phyloP scores from a whole-genome alignment of 2,329 filamentous ascomycete genomes.

The Fusarium heterosporum region DNA sequence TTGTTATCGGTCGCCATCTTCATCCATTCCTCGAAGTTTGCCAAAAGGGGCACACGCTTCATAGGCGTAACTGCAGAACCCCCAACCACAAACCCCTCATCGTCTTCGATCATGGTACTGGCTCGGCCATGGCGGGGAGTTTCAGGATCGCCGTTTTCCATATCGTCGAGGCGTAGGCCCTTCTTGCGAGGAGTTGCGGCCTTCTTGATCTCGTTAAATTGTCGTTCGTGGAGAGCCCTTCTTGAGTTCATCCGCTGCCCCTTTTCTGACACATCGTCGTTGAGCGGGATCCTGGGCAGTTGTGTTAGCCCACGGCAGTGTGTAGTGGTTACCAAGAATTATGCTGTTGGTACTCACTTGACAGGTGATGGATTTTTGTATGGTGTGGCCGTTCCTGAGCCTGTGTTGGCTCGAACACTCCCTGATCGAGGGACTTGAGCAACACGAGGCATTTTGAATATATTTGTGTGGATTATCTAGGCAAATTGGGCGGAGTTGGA shows the following conservation, averaged over 20 bases:
- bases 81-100: conserved; percentile 73
- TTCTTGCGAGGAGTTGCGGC: conserved; percentile 76
- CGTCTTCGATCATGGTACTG: conserved; percentile 57
- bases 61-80: conserved; percentile 89
- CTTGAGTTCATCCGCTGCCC: conserved; percentile 87
- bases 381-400: conserved; percentile 61
- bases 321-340: conserved; percentile 16
- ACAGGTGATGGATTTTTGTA: conserved; percentile 68
- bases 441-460: conserved; percentile 66
- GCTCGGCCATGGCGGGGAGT: conserved; percentile 61
- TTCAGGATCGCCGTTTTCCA: conserved; percentile 68
- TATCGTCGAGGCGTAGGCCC: conserved; percentile 68
- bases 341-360: conserved; percentile 58
- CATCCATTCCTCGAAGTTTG: conserved; percentile 99
- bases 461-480: conserved; percentile 30
- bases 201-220: conserved; percentile 88
- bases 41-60: conserved; percentile 94
- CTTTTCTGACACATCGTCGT: conserved; percentile 95
- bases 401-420: conserved; percentile 60
- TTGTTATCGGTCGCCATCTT: conserved; percentile 99
- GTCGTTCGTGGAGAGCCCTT: conserved; percentile 87
- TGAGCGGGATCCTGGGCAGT: conserved; percentile 82
- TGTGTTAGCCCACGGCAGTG: conserved; percentile 23
- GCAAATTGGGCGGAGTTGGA: conserved; percentile 36
- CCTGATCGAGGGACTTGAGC: conserved; percentile 65